Evolutionary conservation across 179 eudicot genomes (phyloP).

Genomic region (Camellia oleifera): DNA sequence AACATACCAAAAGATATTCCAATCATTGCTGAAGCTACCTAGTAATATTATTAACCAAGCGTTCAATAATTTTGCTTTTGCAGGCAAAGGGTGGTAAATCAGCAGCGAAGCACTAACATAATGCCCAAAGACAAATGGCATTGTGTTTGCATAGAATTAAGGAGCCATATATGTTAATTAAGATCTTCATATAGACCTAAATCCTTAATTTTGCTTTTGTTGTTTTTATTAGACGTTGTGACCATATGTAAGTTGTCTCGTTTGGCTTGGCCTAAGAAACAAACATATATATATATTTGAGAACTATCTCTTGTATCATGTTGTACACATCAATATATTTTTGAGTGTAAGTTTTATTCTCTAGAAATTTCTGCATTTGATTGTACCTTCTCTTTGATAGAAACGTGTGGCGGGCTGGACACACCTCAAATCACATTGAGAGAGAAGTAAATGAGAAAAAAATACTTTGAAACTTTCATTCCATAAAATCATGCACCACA

Average conservation of each 20-base stretch:
- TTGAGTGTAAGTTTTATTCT: too few species aligned
- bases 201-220: neutral
- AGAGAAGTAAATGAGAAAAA: too few species aligned
- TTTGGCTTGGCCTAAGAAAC: conserved; percentile 10
- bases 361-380: too few species aligned
- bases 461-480: too few species aligned
- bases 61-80: neutral
- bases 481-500: too few species aligned
- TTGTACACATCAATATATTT: too few species aligned
- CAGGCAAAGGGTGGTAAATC: conserved; percentile 17
- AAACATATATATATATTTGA: neutral
- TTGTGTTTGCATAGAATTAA: neutral
- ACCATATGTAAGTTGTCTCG: conserved; percentile 3
- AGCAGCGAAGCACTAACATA: conserved; percentile 11
- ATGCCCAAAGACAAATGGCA: neutral
- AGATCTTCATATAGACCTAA: neutral
- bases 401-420: too few species aligned
- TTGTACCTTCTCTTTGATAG: too few species aligned
- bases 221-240: neutral
- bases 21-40: too few species aligned
- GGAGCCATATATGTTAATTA: neutral
- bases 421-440: too few species aligned
- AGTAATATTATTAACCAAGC: neutral
- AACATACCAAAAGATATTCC: too few species aligned
- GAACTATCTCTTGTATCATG: neutral